Evolutionary conservation across 75 land plant species (phyloP).

Genomic region (Pinus taeda): DNA sequence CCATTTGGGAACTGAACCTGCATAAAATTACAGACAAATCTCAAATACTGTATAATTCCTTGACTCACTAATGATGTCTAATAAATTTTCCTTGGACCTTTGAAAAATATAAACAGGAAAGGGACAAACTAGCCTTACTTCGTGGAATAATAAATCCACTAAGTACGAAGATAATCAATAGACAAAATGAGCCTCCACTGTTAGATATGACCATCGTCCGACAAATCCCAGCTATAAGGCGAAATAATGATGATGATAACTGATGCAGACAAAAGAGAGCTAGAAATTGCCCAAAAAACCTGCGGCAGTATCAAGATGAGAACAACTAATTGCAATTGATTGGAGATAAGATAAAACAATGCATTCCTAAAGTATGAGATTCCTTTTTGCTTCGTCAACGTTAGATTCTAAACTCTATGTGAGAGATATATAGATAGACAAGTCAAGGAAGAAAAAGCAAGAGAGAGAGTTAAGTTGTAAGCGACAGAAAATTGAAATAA

Average conservation of each 20-base stretch:
- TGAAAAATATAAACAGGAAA: not conserved
- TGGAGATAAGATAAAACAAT: too few relatives aligned
- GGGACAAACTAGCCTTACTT: constrained; percentile 36
- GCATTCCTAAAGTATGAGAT: too few relatives aligned
- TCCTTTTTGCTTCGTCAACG: too few relatives aligned
- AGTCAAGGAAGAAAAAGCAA: too few relatives aligned
- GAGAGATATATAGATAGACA: too few relatives aligned
- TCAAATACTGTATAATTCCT: not conserved
- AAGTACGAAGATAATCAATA: constrained; percentile 46
- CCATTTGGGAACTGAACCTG: constrained; percentile 43
- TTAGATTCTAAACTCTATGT: too few relatives aligned
- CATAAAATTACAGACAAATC: not conserved
- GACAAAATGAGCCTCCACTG: constrained; percentile 49
- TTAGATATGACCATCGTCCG: constrained; percentile 56
- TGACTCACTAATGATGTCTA: not conserved
- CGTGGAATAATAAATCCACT: constrained; percentile 58
- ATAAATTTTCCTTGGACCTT: not conserved
- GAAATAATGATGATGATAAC: constrained; percentile 65
- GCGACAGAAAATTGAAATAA: too few relatives aligned
- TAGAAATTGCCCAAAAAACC: constrained; percentile 61
- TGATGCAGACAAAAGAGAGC: constrained; percentile 57
- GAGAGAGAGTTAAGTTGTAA: too few relatives aligned
- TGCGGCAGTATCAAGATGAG: constrained; percentile 22
- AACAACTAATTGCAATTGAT: too few relatives aligned
- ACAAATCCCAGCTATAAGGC: constrained; percentile 62